phyloP scores from a whole-genome alignment of 768 basidiomycete genomes.

The Leccinum longicurvipes region DNA sequence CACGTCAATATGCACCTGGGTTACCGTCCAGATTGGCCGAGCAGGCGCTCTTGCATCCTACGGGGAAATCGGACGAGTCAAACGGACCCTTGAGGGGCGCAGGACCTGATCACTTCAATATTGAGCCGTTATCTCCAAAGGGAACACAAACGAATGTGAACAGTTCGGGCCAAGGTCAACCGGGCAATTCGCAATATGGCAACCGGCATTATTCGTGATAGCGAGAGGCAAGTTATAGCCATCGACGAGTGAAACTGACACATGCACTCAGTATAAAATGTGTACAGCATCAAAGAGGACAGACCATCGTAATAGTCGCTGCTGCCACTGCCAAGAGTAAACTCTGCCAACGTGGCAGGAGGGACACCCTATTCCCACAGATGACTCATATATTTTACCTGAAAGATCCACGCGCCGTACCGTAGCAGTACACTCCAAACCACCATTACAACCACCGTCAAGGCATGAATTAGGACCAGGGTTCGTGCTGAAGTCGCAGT shows the following conservation, averaged over 20 bases:
- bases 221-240: slow-evolving; percentile 62
- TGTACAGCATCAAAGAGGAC: neutral
- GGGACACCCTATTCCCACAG: slow-evolving; percentile 48
- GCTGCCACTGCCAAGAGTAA: slow-evolving; percentile 48
- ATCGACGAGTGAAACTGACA: slow-evolving; percentile 59
- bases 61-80: slow-evolving; percentile 49
- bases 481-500: slow-evolving; percentile 58
- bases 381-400: neutral
- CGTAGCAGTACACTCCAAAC: slow-evolving; percentile 59
- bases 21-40: slow-evolving; percentile 35
- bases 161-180: slow-evolving; percentile 62
- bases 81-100: slow-evolving; percentile 48
- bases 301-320: slow-evolving; percentile 61
- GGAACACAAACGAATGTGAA: slow-evolving; percentile 18
- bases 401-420: slow-evolving; percentile 19
- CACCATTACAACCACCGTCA: slow-evolving; percentile 68
- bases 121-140: neutral
- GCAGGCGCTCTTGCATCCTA: slow-evolving; percentile 64
- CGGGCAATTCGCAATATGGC: slow-evolving; percentile 53
- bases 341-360: slow-evolving; percentile 68
- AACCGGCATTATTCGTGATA: slow-evolving; percentile 55
- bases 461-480: slow-evolving; percentile 55
- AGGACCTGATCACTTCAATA: slow-evolving; percentile 39
- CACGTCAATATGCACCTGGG: slow-evolving; percentile 22
- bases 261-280: neutral